Base-by-base conservation (phyloP, 306 rosid species). In the Citrullus colocynthis region DNA sequence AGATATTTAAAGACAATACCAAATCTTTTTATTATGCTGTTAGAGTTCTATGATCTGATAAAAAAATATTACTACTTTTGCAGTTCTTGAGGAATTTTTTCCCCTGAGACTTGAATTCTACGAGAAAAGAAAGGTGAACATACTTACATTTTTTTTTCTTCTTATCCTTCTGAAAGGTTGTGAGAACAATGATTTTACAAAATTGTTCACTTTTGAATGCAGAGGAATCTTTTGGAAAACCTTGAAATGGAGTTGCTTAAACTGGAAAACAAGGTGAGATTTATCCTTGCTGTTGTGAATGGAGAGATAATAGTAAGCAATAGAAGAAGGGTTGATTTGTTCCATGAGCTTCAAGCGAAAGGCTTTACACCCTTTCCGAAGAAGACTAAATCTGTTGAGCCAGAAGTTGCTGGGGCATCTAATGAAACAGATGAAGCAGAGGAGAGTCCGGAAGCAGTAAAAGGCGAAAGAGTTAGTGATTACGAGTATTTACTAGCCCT, bases 291-390 rank as follows among this genome's bases (percentile, higher is more conserved):
- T 58, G 97, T 95, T 18, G 88, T 92, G 70, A 87, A 52, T 39
- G 98, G 96, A 39, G 98, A 95, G 80, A 95, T 95, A 71, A 44
- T 90, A 41, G 97, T 92, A 45, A 92, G 88, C 86, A 95, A 90
- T 66, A 80, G 97, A 72, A 90, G 83, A 79, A 90, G 83, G 62
- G 96, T 90, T 58, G 97, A 95, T 76, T 75, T 92, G 76, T 82
- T 92, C 81, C 78, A 78, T 15, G 97, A 95, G 95, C 85, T 95
- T 84, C 85, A 89, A 84, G 81, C 65, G 81, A 95, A 89, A 87
- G 98, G 96, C 74, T 95, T 95, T 79, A 92, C 96, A 84, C 97
- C 98, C 55, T 86, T 94, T 73, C 96, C 95, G 0, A 92, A 85
- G 89, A 92, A 92, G 81, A 85, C 87, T 20, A 92, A 90, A 82